These are phyloP conservation scores for Aureobasidium zeae DNA, from an alignment of 2,329 filamentous ascomycete species.

Conservation along the genomic window DNA sequence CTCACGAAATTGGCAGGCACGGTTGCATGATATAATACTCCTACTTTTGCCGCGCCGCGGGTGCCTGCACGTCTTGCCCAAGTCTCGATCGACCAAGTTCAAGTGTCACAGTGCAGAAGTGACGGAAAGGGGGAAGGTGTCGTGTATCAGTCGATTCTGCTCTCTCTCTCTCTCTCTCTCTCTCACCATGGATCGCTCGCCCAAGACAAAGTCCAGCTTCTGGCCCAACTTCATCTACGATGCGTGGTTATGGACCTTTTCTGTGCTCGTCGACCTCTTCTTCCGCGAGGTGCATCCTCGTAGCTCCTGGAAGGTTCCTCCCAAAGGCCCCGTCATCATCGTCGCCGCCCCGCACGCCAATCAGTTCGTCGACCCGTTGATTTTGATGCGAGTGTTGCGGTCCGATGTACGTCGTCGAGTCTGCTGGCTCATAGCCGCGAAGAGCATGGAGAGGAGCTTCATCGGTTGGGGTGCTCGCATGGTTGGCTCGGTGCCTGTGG, in stretches of 20 bases:
- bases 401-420: slow-evolving; percentile 81
- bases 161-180: not conserved
- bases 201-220: slow-evolving; percentile 9
- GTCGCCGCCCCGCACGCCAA: slow-evolving; percentile 97
- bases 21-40: too few species aligned
- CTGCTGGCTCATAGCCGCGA: slow-evolving; percentile 87
- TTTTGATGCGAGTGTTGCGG: slow-evolving; percentile 83
- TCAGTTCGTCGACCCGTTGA: slow-evolving; percentile 92
- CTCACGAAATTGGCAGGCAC: not conserved
- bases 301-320: slow-evolving; percentile 89
- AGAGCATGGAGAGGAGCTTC: slow-evolving; percentile 82
- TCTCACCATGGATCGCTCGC: slow-evolving; percentile 1
- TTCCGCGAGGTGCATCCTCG: slow-evolving; percentile 95
- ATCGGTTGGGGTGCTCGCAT: slow-evolving; percentile 79
- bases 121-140: too few species aligned
- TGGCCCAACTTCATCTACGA: slow-evolving; percentile 46
- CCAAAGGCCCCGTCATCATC: slow-evolving; percentile 80
- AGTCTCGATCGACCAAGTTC: not conserved
- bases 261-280: slow-evolving; percentile 86
- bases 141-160: not conserved
- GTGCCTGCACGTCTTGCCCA: slow-evolving; percentile 1
- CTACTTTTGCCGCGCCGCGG: not conserved
- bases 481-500: slow-evolving; percentile 86
- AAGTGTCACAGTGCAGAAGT: not conserved
- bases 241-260: slow-evolving; percentile 66